These are phyloP conservation scores for Epithele typhae DNA, from an alignment of 768 basidiomycete genomes.

Conservation along the genomic window DNA sequence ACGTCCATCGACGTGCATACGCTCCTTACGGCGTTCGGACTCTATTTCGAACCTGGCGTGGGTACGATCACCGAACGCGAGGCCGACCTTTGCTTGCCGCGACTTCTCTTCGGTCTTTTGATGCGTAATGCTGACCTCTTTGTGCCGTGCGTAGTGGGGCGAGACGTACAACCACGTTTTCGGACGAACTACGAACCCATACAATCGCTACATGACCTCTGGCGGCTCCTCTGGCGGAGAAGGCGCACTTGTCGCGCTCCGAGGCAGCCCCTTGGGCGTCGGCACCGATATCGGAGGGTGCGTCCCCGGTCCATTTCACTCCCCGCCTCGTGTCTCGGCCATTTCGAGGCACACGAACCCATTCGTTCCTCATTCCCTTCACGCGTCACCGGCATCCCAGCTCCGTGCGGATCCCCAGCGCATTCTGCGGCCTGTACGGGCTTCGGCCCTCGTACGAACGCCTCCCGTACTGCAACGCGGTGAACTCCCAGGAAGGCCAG, in stretches of 20 bases:
- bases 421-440: constrained; percentile 66
- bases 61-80: too few species aligned
- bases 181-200: constrained; percentile 74
- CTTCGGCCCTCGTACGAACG: constrained; percentile 67
- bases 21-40: too few species aligned
- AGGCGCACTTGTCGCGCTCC: constrained; percentile 65
- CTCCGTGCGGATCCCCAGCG: constrained; percentile 67
- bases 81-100: too few species aligned
- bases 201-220: constrained; percentile 62
- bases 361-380: background rate
- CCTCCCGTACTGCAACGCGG: constrained; percentile 63
- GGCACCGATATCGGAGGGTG: constrained; percentile 83
- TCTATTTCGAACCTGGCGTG: too few species aligned
- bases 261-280: constrained; percentile 51
- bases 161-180: constrained; percentile 80
- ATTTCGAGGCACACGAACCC: background rate
- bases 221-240: constrained; percentile 90
- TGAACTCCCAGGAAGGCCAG: constrained; percentile 65
- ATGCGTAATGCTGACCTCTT: too few species aligned
- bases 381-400: constrained; percentile 31
- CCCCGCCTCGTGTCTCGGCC: background rate
- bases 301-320: constrained; percentile 7
- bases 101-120: too few species aligned
- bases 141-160: constrained; percentile 44
- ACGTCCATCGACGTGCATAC: too few species aligned